Evolutionary conservation across 2,329 filamentous ascomycete genomes (phyloP).

Genomic region (Penicillium sp.): DNA sequence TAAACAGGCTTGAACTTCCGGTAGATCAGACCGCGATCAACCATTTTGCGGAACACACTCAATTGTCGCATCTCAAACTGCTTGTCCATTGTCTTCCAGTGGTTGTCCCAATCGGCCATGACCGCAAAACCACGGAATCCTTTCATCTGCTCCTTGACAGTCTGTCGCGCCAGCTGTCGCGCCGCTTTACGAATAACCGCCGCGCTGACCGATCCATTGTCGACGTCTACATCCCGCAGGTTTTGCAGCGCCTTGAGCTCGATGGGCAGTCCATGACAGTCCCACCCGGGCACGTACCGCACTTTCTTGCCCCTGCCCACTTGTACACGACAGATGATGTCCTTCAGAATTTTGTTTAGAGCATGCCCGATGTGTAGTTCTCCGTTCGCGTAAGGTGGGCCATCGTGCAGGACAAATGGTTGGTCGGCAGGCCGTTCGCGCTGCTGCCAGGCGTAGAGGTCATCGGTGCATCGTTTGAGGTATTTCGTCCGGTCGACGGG

Average conservation of each 20-base stretch:
- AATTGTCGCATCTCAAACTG: constrained; percentile 64
- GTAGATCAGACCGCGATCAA: constrained; percentile 62
- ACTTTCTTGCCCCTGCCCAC: constrained; percentile 76
- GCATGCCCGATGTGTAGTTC: constrained; percentile 89
- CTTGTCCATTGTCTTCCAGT: constrained; percentile 65
- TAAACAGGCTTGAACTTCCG: constrained; percentile 65
- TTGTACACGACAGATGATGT: constrained; percentile 83
- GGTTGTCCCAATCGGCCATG: constrained; percentile 65
- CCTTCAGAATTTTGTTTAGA: constrained; percentile 95
- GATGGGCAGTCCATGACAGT: constrained; percentile 95
- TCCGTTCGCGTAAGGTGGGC: constrained; percentile 95
- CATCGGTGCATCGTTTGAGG: constrained; percentile 77
- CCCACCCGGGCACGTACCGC: constrained; percentile 89
- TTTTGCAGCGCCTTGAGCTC: constrained; percentile 87
- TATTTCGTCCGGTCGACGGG: constrained; percentile 55
- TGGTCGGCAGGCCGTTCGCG: constrained; percentile 53
- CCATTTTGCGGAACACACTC: constrained; percentile 63
- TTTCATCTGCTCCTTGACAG: constrained; percentile 61
- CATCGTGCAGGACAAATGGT: constrained; percentile 86
- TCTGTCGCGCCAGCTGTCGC: constrained; percentile 56
- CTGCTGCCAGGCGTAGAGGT: constrained; percentile 86
- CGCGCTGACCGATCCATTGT: constrained; percentile 35
- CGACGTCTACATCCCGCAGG: constrained; percentile 40
- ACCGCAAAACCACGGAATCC: constrained; percentile 63
- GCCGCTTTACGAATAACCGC: constrained; percentile 58